A percentile compares a stretch with the other conserved stretches of the same genome.
Evolutionary conservation across 1,284 basidiomycete species (phyloP).

Genomic region (Trichosporon sp.): DNA sequence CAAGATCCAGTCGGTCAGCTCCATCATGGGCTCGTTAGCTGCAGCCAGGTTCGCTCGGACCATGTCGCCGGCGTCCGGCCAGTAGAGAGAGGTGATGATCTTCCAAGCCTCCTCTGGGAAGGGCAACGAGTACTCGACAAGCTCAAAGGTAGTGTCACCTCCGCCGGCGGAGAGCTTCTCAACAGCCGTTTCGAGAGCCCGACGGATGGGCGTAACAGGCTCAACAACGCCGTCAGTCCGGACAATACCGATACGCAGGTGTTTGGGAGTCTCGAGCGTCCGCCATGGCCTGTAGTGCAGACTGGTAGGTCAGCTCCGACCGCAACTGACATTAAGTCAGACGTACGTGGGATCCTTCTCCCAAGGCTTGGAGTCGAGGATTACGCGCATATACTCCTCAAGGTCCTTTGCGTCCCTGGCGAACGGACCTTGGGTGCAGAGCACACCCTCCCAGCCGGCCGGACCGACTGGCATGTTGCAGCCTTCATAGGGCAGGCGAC

Average conservation of each 20-base stretch:
- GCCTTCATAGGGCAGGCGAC: conserved; percentile 37
- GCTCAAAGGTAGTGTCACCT: conserved; percentile 22
- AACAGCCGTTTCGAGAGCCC: conserved; percentile 38
- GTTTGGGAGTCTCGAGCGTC: background rate
- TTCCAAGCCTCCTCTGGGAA: conserved; percentile 25
- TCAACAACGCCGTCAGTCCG: conserved; percentile 45
- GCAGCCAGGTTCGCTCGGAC: conserved; percentile 18
- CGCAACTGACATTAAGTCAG: conserved; percentile 24
- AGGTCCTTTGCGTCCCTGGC: conserved; percentile 38
- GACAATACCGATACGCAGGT: conserved; percentile 43
- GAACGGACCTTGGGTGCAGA: conserved; percentile 38
- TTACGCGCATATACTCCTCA: conserved; percentile 35
- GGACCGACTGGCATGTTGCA: conserved; percentile 20
- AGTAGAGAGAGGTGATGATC: conserved; percentile 37
- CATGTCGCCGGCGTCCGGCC: conserved; percentile 35
- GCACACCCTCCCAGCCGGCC: conserved; percentile 34
- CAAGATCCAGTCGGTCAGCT: conserved; percentile 38
- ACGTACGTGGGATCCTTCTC: conserved; percentile 29
- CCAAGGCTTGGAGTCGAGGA: conserved; percentile 38
- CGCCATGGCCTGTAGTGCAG: background rate
- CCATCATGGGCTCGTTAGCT: conserved; percentile 34
- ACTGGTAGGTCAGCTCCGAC: conserved; percentile 15
- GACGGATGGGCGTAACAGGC: conserved; percentile 42
- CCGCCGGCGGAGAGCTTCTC: conserved; percentile 20
- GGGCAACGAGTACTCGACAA: conserved; percentile 29